Base-by-base conservation (phyloP, 2,329 filamentous ascomycete species). In the Fusarium palustre region DNA sequence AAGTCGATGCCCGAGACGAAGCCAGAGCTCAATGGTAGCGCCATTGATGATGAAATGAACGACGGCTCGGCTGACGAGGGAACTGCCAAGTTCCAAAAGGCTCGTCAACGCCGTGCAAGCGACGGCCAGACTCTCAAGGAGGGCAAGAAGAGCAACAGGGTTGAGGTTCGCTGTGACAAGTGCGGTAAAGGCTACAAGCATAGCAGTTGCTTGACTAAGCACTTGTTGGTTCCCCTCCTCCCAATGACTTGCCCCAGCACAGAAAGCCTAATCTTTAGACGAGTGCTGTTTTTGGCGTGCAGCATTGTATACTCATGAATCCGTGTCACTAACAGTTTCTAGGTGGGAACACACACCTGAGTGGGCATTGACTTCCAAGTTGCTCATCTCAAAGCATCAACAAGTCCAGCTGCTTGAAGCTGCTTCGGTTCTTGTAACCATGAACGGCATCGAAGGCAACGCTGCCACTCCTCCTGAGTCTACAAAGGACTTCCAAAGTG, bases 131-230 rank as follows among this genome's bases (percentile, higher is more conserved):
- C 92, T 74, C 85, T 95, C 75, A 97, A 96, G 81, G 90, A 91
- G 74, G 92, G 95, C 76, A 94, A 94, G 84, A 94, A 93, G 83
- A 87, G 88, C 81, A 92, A 89, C 83, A 88, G 90, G 77, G 89
- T 90, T 77, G 95, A 98, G 81, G 89, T 99, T 79, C 93, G 92
- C 82, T 99, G 96, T 85, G 93, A 97, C 79, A 95, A 94, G 83
- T 99, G 96, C 86, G 95, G 95, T 82, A 99, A 99, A 88, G 94
- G 94, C 83, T 99, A 99, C 89, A 99, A 99, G 90, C 96, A 99
- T 88, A 97, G 94, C 90, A 98, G 96, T 86, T 99, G 96, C 90
- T 90, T 99, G 86, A 97, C 93, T 81, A 99, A 98, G 89, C 96
- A 99, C 90, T 91, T 97, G 96, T 98, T 90, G 89, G 96, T 97